Percentiles rank a stretch among this genome's conserved stretches.
Evolutionary conservation across 23 red algal genomes (phyloP).

Genomic region (Cyanidioschyzon merolae): DNA sequence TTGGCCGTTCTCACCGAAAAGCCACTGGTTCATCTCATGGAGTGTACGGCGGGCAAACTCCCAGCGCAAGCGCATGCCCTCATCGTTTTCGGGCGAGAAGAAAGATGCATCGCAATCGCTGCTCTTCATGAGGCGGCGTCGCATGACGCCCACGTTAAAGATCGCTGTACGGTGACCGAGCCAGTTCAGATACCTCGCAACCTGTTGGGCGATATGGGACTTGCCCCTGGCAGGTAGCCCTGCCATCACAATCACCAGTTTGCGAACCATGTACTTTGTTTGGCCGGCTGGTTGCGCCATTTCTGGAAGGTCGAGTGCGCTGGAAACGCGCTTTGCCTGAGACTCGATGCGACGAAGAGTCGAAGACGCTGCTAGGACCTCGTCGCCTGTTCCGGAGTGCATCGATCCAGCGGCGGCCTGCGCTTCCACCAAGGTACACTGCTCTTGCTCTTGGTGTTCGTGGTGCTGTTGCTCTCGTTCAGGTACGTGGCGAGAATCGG

Average conservation of each 20-base stretch:
- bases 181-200: slow-evolving; percentile 96
- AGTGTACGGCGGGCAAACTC: slow-evolving; percentile 69
- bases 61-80: slow-evolving; percentile 54
- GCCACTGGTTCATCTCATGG: slow-evolving; percentile 77
- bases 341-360: no score
- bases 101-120: slow-evolving; percentile 53
- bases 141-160: slow-evolving; percentile 87
- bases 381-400: no score
- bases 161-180: slow-evolving; percentile 62
- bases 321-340: not conserved
- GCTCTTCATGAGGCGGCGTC: slow-evolving; percentile 58
- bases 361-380: no score
- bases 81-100: slow-evolving; percentile 62
- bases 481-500: no score
- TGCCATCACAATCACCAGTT: slow-evolving; percentile 95
- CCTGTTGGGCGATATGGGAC: slow-evolving; percentile 76
- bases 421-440: no score
- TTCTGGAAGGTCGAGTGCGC: slow-evolving; percentile 1
- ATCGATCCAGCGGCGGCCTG: no score
- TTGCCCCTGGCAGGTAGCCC: slow-evolving; percentile 92
- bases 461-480: no score
- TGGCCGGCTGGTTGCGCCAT: slow-evolving; percentile 2
- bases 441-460: no score
- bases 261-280: slow-evolving; percentile 20
- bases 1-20: slow-evolving; percentile 46